Evolutionary conservation across 208 protist species (phyloP), one percentile per base, ranked within the genome.

Genomic region (Crithidia fasciculata): DNA sequence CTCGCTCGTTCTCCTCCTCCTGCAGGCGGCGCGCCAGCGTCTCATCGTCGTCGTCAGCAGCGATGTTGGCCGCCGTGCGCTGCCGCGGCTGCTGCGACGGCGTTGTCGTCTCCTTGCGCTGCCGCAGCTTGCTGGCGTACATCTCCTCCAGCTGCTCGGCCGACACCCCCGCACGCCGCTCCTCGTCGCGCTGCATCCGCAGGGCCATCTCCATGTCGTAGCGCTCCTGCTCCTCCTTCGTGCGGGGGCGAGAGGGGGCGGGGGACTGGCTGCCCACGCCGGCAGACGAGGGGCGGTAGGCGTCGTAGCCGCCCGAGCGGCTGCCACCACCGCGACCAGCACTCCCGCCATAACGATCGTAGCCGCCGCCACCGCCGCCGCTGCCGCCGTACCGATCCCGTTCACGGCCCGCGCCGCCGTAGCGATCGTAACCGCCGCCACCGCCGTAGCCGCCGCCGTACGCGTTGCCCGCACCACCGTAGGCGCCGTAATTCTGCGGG

Each of bases 121-220:
- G 49, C 50, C 77, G 66, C 56, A 69, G 75, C 68, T 87, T 80
- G 40, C 61, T 78, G 7, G 83, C 74, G 81, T 92, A 94, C 86
- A 91, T 94, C 49, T 81, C 82, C 80, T 92, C 89, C 36, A 90
- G 78, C 64, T 92, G 80, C 57, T 79, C 77, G 18, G 81, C 86
- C 41, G 82, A 89, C 36, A 93, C 69, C 37, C 89, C 89, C 15
- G 83, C 68, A 50, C 86, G 86, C 15, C 81, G 87, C 74, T 96
- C 92, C 78, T 96, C 92, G 50, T 96, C 90, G 16, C 84, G 84
- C 82, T 96, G 92, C 83, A 96, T 81, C 44, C 87, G 82, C 72
- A 92, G 65, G 36, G 92, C 92, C 68, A 95, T 72, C 85, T 95
- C 85, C 82, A 93, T 87, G 76, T 96, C 92, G 62, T 84, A 86